A percentile compares a stretch with the other conserved stretches of the same genome.
Conservation (phyloP, 345 rosid species). For the thale cress (Arabidopsis thaliana) region TAIR10.1 NC_003074.8:7623001-7623500, state of each 20-base stretch:
- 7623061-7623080: conserved; percentile 71
- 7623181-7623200: conserved; percentile 48
- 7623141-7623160: conserved; percentile 44
- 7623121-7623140: conserved; percentile 46
- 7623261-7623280: conserved; percentile 51
- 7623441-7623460: not conserved
- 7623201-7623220: conserved; percentile 38
- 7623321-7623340: conserved; percentile 53
- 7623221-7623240: conserved; percentile 56
- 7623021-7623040: conserved; percentile 79
- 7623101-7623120: conserved; percentile 66
- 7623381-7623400: conserved; percentile 76
- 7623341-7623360: conserved; percentile 56
- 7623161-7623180: conserved; percentile 48
- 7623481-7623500: conserved; percentile 1
- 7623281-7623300: conserved; percentile 35
- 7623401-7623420: conserved; percentile 74
- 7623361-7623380: conserved; percentile 69
- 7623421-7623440: conserved; percentile 14
- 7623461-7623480: conserved; percentile 19
- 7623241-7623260: conserved; percentile 50
- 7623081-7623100: conserved; percentile 74
- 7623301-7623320: conserved; percentile 50
- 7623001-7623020: conserved; percentile 63
- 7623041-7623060: conserved; percentile 59